phyloP scores from a whole-genome alignment of 768 basidiomycete species.

The Collybia sordida region DNA sequence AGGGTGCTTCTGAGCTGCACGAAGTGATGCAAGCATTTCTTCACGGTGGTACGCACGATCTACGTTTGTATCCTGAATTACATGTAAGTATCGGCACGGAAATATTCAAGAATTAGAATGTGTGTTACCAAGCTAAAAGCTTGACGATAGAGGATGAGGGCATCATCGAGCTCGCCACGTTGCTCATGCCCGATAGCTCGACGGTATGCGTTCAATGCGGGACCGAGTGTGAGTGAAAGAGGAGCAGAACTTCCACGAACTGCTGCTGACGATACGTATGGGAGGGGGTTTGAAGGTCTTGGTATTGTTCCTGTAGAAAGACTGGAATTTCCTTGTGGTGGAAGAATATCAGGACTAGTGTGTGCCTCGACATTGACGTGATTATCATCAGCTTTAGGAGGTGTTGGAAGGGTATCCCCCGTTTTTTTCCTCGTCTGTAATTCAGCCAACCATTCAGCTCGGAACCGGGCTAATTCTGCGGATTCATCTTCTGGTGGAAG shows the following conservation, averaged over 20 bases:
- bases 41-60: conserved; percentile 67
- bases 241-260: conserved; percentile 19
- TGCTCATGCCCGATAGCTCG: conserved; percentile 76
- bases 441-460: conserved; percentile 74
- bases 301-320: conserved; percentile 18
- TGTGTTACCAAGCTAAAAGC: conserved; percentile 64
- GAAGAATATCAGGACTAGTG: neutral
- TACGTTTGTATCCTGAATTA: conserved; percentile 58
- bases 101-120: neutral
- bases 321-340: conserved; percentile 7
- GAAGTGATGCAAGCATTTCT: conserved; percentile 44
- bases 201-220: conserved; percentile 66
- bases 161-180: conserved; percentile 70
- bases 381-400: conserved; percentile 1
- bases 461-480: conserved; percentile 65
- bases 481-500: conserved; percentile 29
- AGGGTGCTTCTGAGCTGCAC: conserved; percentile 22
- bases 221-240: conserved; percentile 35
- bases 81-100: neutral
- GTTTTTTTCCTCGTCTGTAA: conserved; percentile 40
- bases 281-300: conserved; percentile 13
- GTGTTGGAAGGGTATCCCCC: conserved; percentile 1
- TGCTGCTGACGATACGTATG: conserved; percentile 20
- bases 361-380: conserved; percentile 2
- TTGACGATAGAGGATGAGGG: conserved; percentile 71